Conservation (phyloP, 2,329 filamentous ascomycete genomes). For the Nannizziopsis barbatae region DNA sequence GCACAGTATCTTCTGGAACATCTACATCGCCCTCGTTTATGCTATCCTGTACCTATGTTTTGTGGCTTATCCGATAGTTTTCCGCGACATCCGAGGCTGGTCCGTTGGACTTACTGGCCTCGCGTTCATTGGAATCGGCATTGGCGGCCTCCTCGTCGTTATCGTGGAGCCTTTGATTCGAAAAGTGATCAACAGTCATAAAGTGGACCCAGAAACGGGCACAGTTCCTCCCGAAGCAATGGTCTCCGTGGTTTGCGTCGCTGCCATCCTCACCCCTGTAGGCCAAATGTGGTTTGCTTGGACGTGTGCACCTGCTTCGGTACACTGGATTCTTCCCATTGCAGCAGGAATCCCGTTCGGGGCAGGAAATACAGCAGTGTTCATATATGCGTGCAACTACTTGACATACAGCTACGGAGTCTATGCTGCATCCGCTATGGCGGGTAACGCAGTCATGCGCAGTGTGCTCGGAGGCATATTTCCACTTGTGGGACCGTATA, state of each 20-base stretch:
- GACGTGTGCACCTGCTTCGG: slow-evolving; percentile 65
- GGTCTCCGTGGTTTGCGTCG: slow-evolving; percentile 67
- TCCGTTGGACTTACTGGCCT: slow-evolving; percentile 60
- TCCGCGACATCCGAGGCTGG: slow-evolving; percentile 66
- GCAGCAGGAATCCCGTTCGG: slow-evolving; percentile 71
- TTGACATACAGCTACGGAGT: slow-evolving; percentile 68
- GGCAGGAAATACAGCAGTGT: slow-evolving; percentile 62
- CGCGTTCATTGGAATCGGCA: slow-evolving; percentile 61
- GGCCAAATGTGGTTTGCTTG: slow-evolving; percentile 81
- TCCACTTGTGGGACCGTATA: slow-evolving; percentile 60
- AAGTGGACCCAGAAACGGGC: slow-evolving; percentile 62
- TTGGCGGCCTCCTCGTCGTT: slow-evolving; percentile 46
- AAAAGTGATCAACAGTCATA: slow-evolving; percentile 64
- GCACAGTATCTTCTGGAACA: slow-evolving; percentile 58
- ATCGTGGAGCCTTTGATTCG: slow-evolving; percentile 56
- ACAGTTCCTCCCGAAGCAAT: slow-evolving; percentile 66
- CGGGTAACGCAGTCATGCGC: slow-evolving; percentile 65
- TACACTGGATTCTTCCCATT: slow-evolving; percentile 74
- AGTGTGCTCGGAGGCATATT: slow-evolving; percentile 65
- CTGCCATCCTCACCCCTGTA: slow-evolving; percentile 59
- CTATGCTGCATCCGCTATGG: slow-evolving; percentile 69
- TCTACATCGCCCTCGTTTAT: slow-evolving; percentile 66
- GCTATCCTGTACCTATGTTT: slow-evolving; percentile 83
- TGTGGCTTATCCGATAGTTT: slow-evolving; percentile 80
- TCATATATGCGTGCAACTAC: slow-evolving; percentile 76